Evolutionary conservation across 176 grass and related monocot species (phyloP), one percentile per base, ranked within the genome.

Genomic region (Carex littledalei): DNA sequence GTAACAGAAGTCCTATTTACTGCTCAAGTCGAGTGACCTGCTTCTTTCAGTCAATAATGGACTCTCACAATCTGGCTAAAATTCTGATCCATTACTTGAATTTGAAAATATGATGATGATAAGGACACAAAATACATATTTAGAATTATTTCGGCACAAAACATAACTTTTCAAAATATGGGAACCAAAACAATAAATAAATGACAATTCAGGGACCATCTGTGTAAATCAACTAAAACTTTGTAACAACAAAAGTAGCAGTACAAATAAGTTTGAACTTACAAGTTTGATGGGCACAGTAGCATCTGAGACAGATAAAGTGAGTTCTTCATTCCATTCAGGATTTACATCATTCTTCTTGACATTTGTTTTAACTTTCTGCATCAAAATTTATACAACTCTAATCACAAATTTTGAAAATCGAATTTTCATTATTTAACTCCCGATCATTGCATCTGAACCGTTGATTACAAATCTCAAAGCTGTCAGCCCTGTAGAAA

Each of bases 301-400:
- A 24, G 24, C 24, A 24, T 24, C 24, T 24, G 24, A 24, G 24
- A 24, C 24, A 24, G 24, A 24, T 24, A 24, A 24, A 24, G 24
- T 24, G 24, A 24, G 24, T 24, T 24, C 87, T 84, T 97, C 94
- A 85, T 97, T 92, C 90, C 92, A 97, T 41, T 91, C 73, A 34
- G 94, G 94, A 86, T 94, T 92, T 16, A 78, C 47, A 71, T 87
- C 89, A 55, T 91, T 94, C 87, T 97, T 91, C 86, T 91, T 91
- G n/a, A 97, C 94, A 82, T 84, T 86, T 62, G 87, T 94, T 85
- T 94, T 94, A 86, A 92, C 68, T 84, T 90, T 97, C 24, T 24
- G 24, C 24, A 24, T 24, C 24, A 24, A 24, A 24, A 24, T 24
- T 24, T 24, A 24, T 24, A 24, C 24, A 24, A 24, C 24, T 24